phyloP scores from a whole-genome alignment of 768 basidiomycete genomes.

The Psilocybe cubensis region DNA sequence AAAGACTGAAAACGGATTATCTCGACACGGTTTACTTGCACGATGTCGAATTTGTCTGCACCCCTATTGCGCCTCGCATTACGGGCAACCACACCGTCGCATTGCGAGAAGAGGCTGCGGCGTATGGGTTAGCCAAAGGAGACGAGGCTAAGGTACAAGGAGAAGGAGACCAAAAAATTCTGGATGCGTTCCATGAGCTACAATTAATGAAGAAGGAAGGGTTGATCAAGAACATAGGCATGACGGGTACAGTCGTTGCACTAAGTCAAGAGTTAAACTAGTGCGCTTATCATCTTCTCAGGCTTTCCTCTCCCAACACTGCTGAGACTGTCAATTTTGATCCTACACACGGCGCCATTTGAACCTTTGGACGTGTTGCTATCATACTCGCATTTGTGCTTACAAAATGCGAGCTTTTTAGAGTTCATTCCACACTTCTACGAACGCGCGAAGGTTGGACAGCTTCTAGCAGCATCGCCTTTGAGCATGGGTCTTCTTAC shows the following conservation, averaged over 20 bases:
- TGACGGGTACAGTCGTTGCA: constrained; percentile 58
- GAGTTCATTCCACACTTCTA: constrained; percentile 60
- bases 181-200: constrained; percentile 70
- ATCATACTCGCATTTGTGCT: constrained; percentile 79
- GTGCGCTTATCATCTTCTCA: constrained; percentile 28
- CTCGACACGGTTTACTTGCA: constrained; percentile 84
- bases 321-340: constrained; percentile 79
- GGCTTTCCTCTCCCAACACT: constrained; percentile 84
- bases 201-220: constrained; percentile 74
- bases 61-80: constrained; percentile 47
- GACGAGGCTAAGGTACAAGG: constrained; percentile 62
- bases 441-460: constrained; percentile 64
- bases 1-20: constrained; percentile 73
- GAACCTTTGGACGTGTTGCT: constrained; percentile 78
- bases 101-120: constrained; percentile 51
- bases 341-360: constrained; percentile 67
- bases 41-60: constrained; percentile 80
- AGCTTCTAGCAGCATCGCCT: constrained; percentile 80
- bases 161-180: constrained; percentile 71
- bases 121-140: constrained; percentile 68
- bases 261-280: background rate
- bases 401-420: constrained; percentile 69
- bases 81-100: constrained; percentile 63
- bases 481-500: constrained; percentile 84
- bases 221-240: constrained; percentile 72